Percentiles rank a stretch among this genome's conserved stretches.
Conservation (phyloP, 352 stramenopile species). For the Globisporangium canariense region DNA sequence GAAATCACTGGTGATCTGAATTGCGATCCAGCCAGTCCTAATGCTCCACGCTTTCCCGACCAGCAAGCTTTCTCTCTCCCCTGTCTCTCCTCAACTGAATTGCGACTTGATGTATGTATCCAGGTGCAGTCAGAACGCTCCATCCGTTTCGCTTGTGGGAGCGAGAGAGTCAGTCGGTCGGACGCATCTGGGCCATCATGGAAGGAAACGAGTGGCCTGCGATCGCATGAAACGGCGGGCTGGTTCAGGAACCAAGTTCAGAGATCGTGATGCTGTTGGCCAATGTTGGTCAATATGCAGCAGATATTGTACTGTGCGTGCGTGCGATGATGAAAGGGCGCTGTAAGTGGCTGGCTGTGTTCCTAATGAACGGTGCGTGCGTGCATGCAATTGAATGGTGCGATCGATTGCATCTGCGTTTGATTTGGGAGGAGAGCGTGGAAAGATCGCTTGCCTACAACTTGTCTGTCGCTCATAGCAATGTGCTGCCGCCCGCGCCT, state of each 20-base stretch:
- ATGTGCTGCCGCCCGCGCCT: not conserved
- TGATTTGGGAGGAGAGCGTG: not conserved
- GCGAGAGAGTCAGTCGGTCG: not conserved
- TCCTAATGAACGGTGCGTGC: too few relatives aligned
- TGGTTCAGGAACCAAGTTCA: constrained; percentile 1
- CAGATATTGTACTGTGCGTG: not conserved
- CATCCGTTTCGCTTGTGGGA: not conserved
- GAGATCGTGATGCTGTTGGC: not conserved
- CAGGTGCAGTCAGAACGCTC: not conserved
- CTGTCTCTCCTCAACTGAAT: not conserved
- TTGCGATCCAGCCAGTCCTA: constrained; percentile 5
- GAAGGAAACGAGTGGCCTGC: not conserved
- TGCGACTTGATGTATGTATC: not conserved
- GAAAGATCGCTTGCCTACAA: not conserved
- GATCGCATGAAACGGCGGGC: not conserved
- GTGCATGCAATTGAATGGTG: not conserved
- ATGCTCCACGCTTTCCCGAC: constrained; percentile 6
- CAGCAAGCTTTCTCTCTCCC: not conserved
- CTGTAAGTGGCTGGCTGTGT: not conserved
- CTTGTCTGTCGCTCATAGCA: too few relatives aligned
- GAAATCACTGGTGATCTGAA: not conserved
- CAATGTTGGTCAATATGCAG: not conserved
- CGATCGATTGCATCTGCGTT: not conserved
- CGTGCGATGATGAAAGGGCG: not conserved
- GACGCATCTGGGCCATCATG: not conserved